phyloP scores from a whole-genome alignment of 805 yeast genomes.

The Metschnikowia noctiluminum region DNA sequence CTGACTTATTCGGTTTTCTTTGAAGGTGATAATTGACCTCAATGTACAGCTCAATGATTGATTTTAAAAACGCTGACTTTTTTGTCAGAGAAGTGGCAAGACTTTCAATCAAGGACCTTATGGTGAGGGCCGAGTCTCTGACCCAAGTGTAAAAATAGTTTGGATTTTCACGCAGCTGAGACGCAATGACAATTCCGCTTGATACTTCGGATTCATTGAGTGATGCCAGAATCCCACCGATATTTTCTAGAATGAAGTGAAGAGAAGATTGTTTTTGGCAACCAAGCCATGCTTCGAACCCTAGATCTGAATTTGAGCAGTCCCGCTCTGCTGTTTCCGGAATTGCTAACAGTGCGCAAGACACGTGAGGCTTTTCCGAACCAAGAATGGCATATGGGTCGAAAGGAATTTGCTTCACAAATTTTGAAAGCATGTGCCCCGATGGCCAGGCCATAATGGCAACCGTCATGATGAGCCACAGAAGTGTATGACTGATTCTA shows the following conservation, averaged over 20 bases:
- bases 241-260: constrained; percentile 47
- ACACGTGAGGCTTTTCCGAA: no score
- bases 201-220: constrained; percentile 36
- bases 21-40: constrained; percentile 59
- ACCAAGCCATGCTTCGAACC: constrained; percentile 40
- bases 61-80: constrained; percentile 5
- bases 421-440: no score
- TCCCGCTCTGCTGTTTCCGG: background rate
- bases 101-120: constrained; percentile 57
- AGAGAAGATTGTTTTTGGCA: constrained; percentile 43
- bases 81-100: constrained; percentile 39
- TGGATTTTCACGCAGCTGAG: constrained; percentile 70
- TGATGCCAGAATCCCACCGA: constrained; percentile 48
- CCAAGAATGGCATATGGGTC: no score
- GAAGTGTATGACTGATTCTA: no score
- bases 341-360: no score
- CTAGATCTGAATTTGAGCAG: background rate
- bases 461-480: no score
- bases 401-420: no score
- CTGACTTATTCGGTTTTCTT: constrained; percentile 65
- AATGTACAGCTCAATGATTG: constrained; percentile 56
- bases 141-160: constrained; percentile 89
- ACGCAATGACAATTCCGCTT: constrained; percentile 76
- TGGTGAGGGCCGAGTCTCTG: constrained; percentile 83
- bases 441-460: no score